These are phyloP conservation scores for Torrubiella hemipterigena DNA, from an alignment of 2,329 filamentous ascomycete species.

Conservation along the genomic window DNA sequence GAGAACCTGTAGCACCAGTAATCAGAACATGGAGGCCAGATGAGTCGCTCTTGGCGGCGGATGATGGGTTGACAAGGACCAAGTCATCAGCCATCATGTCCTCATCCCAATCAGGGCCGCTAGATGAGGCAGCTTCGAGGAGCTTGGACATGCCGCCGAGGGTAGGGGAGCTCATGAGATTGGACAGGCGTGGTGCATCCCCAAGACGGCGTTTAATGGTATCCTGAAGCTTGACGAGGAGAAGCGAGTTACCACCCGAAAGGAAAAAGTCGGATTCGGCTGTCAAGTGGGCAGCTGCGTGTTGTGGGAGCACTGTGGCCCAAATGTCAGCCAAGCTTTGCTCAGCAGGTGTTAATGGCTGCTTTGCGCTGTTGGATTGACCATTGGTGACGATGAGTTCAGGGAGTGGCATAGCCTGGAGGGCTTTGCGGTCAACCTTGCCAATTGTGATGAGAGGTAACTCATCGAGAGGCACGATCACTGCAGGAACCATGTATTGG, in stretches of 20 bases:
- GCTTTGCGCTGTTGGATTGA: not conserved
- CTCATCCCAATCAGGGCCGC: constrained; percentile 1
- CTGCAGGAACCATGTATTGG: constrained; percentile 1
- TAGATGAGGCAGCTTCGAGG: not conserved
- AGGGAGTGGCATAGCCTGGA: not conserved
- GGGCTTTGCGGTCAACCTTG: not conserved
- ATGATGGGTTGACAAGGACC: not conserved
- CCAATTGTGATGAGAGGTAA: not conserved
- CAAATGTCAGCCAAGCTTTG: not conserved
- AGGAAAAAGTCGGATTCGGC: constrained; percentile 2
- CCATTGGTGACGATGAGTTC: too few relatives aligned
- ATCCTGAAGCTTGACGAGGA: constrained; percentile 2
- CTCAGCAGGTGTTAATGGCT: not conserved
- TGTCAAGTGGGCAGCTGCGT: not conserved
- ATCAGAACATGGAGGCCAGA: not conserved
- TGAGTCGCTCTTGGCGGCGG: not conserved
- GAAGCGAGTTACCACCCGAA: constrained; percentile 2
- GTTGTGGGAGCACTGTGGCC: not conserved
- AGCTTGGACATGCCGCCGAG: not conserved
- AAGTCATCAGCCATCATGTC: not conserved
- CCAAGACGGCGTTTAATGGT: not conserved
- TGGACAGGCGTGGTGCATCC: constrained; percentile 1
- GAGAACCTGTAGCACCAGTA: not conserved
- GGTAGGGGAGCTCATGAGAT: constrained; percentile 1
- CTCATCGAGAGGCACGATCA: not conserved